Base-by-base conservation (phyloP, 768 basidiomycete genomes). In the Pulveroboletus ravenelii region DNA sequence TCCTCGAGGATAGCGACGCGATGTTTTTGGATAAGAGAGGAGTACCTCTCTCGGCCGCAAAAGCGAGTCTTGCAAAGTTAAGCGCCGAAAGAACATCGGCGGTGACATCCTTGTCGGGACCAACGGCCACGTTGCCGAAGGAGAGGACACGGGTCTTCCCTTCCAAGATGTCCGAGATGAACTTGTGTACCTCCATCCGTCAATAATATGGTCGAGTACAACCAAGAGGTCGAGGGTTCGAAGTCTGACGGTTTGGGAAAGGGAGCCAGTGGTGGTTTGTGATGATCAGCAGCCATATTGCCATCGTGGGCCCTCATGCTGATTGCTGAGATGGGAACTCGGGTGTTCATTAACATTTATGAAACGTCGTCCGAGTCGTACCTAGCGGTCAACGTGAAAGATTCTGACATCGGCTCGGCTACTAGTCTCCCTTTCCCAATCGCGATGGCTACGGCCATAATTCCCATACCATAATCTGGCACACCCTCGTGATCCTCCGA, bases 61-160 rank as follows among this genome's bases (percentile, higher is more conserved):
- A 73, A 18, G 75, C 69, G 10, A 78, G 55, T 42, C 81, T 72
- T 4, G 74, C 76, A 45, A 80, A 83, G 57, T 85, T 84, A 41
- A 85, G 63, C 2, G 78, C 78, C 5, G 79, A 82, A 20, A 86
- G 70, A 12, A 79, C 78, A 51, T 78, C 78, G 2, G 79, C 70
- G 13, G 80, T 73, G 14, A 44, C 41, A 29, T 45, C 63, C 38
- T 50, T 47, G 48, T 56, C 52, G 20, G 47, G 47, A 14, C 70
- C 68, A 35, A 79, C 72, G 40, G 75, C 73, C 12, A 73, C 66
- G 12, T 77, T 73, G 12, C 62, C 65, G 50, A 76, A 72, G 9
- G 74, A 74, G 27, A 77, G 58, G 42, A 77, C 64, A 25, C 66
- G 54, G 2, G 64, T 65, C 44, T 70, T 64, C 13, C 69, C 70